A percentile compares a stretch with the other conserved stretches of the same genome.
phyloP scores from a whole-genome alignment of 192 early-diverging fungal genomes.

The Kickxella alabastrina region DNA sequence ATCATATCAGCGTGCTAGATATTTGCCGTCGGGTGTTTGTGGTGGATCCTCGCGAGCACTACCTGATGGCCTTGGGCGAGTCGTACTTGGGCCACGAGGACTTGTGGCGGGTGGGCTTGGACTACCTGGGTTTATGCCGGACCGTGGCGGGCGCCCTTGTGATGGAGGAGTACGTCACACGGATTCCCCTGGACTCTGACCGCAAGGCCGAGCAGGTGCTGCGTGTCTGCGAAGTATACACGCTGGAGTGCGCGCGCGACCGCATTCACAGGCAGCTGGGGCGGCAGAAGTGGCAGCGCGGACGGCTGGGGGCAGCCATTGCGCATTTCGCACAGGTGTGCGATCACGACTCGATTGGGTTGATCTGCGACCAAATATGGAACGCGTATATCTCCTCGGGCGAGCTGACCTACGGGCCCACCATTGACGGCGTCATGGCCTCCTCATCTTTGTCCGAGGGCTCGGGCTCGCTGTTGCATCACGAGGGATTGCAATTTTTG shows the following conservation, averaged over 20 bases:
- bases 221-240: constrained; percentile 46
- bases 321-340: constrained; percentile 55
- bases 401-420: constrained; percentile 39
- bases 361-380: constrained; percentile 58
- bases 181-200: constrained; percentile 54
- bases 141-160: not conserved
- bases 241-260: constrained; percentile 22
- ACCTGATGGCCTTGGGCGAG: constrained; percentile 31
- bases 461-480: constrained; percentile 9
- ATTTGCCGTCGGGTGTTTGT: constrained; percentile 30
- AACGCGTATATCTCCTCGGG: constrained; percentile 48
- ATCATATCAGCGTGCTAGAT: constrained; percentile 54
- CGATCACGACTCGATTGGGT: constrained; percentile 50
- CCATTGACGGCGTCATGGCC: constrained; percentile 39
- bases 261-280: constrained; percentile 51
- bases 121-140: constrained; percentile 47
- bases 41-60: constrained; percentile 39
- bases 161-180: constrained; percentile 36
- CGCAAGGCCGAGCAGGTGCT: constrained; percentile 54
- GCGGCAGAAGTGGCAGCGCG: constrained; percentile 52
- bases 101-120: constrained; percentile 54
- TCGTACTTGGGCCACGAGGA: constrained; percentile 29
- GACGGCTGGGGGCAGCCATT: constrained; percentile 59
- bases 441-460: too few relatives aligned
- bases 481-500: constrained; percentile 55